Base-by-base conservation (phyloP, 1,284 basidiomycete species). In the Ustilago cynodontis region DNA sequence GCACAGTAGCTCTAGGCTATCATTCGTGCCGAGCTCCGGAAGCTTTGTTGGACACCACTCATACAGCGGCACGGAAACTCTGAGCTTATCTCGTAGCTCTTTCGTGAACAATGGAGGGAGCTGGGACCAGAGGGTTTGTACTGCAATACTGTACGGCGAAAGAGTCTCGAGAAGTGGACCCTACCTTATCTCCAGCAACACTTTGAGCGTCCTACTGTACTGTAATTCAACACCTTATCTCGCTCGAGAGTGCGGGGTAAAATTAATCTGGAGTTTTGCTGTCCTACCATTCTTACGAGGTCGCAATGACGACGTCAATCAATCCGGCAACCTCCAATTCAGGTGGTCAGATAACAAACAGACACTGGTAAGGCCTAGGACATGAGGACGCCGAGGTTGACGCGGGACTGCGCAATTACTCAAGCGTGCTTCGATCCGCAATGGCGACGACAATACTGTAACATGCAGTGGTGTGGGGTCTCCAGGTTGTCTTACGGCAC, bases 321-420 rank as follows among this genome's bases (percentile, higher is more conserved):
- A 22, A 22, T 45, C 3, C n/a, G 43, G 43, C 43, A n/a, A 45
- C 43, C 43, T 22, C n/a, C 18, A 45, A 20, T 4, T 45, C 35
- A 22, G n/a, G n/a, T 45, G 43, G n/a, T 22, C 3, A 45, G 22
- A 45, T n/a, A 45, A 45, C 43, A 45, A 45, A 45, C 43, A 45
- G 43, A 45, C n/a, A 20, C 5, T 41, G 39, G 39, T 45, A 45
- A 45, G 43, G 43, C 43, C 43, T 16, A 37, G 43, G 18, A 45
- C 43, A 33, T 33, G 22, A 45, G n/a, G 22, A 45, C 43, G 43
- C 43, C 43, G 43, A 45, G 43, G 22, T 45, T 11, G n/a, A 2
- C 43, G 22, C 43, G 43, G 43, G 43, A 45, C 43, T 45, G 18
- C 43, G 22, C 18, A 4, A 20, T 4, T 45, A n/a, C 18, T 45